Base-by-base conservation (phyloP, 768 basidiomycete genomes). In the Boletales sp. region DNA sequence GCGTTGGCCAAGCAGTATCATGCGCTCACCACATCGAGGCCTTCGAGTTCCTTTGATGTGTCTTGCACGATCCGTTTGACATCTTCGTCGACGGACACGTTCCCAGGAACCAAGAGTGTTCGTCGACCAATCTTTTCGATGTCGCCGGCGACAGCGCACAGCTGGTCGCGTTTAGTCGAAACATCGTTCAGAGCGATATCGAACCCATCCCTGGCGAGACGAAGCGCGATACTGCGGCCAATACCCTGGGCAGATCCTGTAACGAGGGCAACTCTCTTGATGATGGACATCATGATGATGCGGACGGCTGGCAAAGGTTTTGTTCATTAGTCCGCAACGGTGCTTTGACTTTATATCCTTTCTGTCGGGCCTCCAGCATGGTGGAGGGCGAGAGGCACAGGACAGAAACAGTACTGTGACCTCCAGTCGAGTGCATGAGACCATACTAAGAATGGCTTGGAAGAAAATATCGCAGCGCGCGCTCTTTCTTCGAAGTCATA, bases 61-160 rank as follows among this genome's bases (percentile, higher is more conserved):
- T 53, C 51, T 7, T 65, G 60, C 2, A 81, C 61, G 59, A 79
- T 65, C 11, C 15, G 47, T 42, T 72, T 60, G 4, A 80, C 77
- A 11, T 75, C 66, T 2, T 53, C 55, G 46, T 79, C 77, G 2
- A 58, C 46, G 3, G 67, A 63, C 9, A 80, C 72, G 51, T 79
- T 76, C 0, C 64, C 61, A 12, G 51, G 33, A 32, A 61, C 48
- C 14, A 63, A 36, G 5, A 49, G 45, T 12, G 58, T 44, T 14
- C 51, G 60, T 35, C 60, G 43, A 8, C 59, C 57, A 11, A 55
- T 53, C 8, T 44, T 40, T 21, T 54, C 46, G 8, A 72, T 61
- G 30, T 65, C 62, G 2, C 48, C 28, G 1, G 54, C 57, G 8
- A 54, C 42, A 19, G 14, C 28, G 7, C 30, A 40, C 2, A 57